A percentile compares a stretch with the other conserved stretches of the same genome.
These are phyloP conservation scores for Blepharisma japonicum DNA, from an alignment of 73 alveolate genomes.

Conservation along the genomic window DNA sequence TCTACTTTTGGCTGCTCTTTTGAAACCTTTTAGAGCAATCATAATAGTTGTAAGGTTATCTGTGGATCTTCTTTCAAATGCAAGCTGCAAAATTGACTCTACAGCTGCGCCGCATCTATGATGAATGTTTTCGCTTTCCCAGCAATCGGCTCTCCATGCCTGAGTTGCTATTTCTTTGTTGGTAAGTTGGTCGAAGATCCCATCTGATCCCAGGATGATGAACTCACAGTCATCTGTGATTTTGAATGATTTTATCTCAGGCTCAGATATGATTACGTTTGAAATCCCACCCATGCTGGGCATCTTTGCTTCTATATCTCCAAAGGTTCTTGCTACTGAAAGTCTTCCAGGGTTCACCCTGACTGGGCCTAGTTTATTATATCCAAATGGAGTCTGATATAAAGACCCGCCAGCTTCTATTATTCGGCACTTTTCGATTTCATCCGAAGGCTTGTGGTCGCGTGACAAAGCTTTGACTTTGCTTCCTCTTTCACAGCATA, in stretches of 20 bases:
- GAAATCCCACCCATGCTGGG: constrained; percentile 94
- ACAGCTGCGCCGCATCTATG: not conserved
- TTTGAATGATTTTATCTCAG: constrained; percentile 85
- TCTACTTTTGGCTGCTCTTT: constrained; percentile 36
- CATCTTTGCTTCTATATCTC: constrained; percentile 94
- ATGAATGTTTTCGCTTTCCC: constrained; percentile 42
- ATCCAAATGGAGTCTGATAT: constrained; percentile 49
- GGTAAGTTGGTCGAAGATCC: constrained; percentile 84
- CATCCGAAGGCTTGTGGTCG: constrained; percentile 97
- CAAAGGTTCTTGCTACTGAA: constrained; percentile 91
- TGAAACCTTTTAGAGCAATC: constrained; percentile 32
- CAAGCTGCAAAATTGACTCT: not conserved
- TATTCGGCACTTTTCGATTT: constrained; percentile 86
- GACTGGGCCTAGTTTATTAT: constrained; percentile 81
- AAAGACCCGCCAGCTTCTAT: constrained; percentile 94
- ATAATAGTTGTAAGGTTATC: constrained; percentile 21
- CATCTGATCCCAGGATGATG: constrained; percentile 81
- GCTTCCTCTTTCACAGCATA: constrained; percentile 80
- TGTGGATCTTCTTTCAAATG: constrained; percentile 10
- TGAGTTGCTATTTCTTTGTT: constrained; percentile 41
- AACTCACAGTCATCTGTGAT: constrained; percentile 69
- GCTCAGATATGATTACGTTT: constrained; percentile 90
- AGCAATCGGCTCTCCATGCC: not conserved
- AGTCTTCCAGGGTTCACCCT: constrained; percentile 98
- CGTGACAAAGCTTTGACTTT: constrained; percentile 76